A percentile compares a stretch with the other conserved stretches of the same genome.
These are phyloP conservation scores for Lentinula novae-zelandiae DNA, from an alignment of 1,284 basidiomycete genomes.

Conservation along the genomic window DNA sequence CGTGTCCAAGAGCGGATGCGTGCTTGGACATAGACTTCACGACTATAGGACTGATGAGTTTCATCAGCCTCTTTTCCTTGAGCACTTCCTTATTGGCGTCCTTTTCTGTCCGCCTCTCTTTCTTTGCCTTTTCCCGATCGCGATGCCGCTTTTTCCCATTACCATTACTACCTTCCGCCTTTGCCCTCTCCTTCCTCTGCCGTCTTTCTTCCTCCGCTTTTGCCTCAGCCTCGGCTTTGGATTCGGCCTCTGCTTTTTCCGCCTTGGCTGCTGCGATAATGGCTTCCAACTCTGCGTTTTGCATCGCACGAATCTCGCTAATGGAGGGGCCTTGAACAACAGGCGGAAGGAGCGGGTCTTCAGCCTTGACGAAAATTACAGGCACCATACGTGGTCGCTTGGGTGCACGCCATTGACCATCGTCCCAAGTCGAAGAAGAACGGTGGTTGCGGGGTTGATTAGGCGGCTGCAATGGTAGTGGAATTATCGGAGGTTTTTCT, in stretches of 20 bases:
- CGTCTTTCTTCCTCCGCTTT: constrained; percentile 33
- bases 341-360: not conserved
- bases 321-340: not conserved
- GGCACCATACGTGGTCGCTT: not conserved
- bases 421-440: not conserved
- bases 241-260: constrained; percentile 32
- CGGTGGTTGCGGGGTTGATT: not conserved
- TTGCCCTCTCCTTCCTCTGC: constrained; percentile 26
- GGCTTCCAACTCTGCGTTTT: constrained; percentile 16
- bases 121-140: constrained; percentile 27
- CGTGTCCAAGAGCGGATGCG: constrained; percentile 74
- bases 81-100: constrained; percentile 56
- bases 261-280: constrained; percentile 43
- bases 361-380: not conserved
- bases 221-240: constrained; percentile 37
- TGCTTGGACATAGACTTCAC: constrained; percentile 93
- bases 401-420: not conserved
- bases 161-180: constrained; percentile 22
- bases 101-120: constrained; percentile 37
- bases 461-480: not conserved
- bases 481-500: not conserved
- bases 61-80: constrained; percentile 82
- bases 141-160: constrained; percentile 26
- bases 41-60: constrained; percentile 86
- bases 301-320: not conserved